Percentiles rank a stretch among this genome's conserved stretches.
phyloP scores from a whole-genome alignment of 2,329 filamentous ascomycete genomes.

The Pseudocercospora vitis region DNA sequence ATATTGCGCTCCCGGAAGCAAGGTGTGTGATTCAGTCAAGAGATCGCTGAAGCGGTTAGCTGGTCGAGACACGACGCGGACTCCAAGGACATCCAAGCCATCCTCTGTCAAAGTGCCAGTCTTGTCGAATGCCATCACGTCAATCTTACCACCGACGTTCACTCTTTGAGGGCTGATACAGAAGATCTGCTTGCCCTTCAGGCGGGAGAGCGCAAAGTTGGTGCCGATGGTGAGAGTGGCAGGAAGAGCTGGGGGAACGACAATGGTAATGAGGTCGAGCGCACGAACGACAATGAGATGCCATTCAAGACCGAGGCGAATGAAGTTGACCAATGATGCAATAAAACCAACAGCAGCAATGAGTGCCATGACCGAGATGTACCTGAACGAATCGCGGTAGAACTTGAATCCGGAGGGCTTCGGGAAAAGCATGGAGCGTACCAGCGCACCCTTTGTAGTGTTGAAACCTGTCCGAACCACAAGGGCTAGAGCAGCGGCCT shows the following conservation, averaged over 20 bases:
- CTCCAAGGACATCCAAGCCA: slow-evolving; percentile 87
- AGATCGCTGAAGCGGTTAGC: slow-evolving; percentile 72
- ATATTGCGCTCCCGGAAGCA: slow-evolving; percentile 57
- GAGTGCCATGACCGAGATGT: slow-evolving; percentile 92
- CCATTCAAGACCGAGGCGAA: slow-evolving; percentile 79
- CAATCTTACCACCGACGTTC: slow-evolving; percentile 92
- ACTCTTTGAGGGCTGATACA: slow-evolving; percentile 97
- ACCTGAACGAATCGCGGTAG: slow-evolving; percentile 94
- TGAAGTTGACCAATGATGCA: slow-evolving; percentile 89
- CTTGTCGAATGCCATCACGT: slow-evolving; percentile 97
- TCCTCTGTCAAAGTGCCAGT: slow-evolving; percentile 98
- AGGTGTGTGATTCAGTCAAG: slow-evolving; percentile 62
- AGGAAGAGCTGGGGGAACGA: slow-evolving; percentile 90
- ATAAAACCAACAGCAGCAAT: slow-evolving; percentile 85
- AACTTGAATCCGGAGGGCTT: slow-evolving; percentile 99
- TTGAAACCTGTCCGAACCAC: slow-evolving; percentile 95
- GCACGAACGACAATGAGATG: slow-evolving; percentile 89
- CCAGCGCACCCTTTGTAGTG: slow-evolving; percentile 92
- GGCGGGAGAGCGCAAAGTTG: slow-evolving; percentile 83
- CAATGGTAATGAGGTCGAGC: slow-evolving; percentile 93
- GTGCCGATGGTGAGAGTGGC: slow-evolving; percentile 95
- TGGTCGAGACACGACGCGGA: slow-evolving; percentile 70
- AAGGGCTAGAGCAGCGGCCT: slow-evolving; percentile 87
- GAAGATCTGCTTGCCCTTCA: slow-evolving; percentile 89
- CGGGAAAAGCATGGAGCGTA: slow-evolving; percentile 97